Percentiles rank a stretch among this genome's conserved stretches.
phyloP scores from a whole-genome alignment of 208 protist species.

The Trypanosoma brucei region DNA sequence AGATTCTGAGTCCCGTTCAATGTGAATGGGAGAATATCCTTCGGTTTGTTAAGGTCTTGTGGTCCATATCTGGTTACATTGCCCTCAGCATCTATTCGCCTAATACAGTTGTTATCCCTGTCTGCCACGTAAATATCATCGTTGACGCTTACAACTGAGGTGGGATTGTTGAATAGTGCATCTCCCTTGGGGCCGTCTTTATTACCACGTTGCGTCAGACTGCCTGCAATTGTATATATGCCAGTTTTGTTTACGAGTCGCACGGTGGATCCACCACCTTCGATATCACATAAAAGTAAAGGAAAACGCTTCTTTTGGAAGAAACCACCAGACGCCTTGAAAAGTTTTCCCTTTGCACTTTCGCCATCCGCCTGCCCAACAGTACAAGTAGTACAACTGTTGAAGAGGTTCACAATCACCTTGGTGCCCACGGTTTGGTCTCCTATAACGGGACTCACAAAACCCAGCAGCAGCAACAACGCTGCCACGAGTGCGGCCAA shows the following conservation, averaged over 20 bases:
- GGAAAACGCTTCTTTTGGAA: conserved; percentile 5
- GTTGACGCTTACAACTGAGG: conserved; percentile 19
- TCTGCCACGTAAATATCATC: conserved; percentile 44
- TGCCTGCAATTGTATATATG: conserved; percentile 48
- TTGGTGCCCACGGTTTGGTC: background rate
- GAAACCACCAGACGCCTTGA: conserved; percentile 23
- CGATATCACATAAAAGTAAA: conserved; percentile 57
- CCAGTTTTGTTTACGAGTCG: conserved; percentile 32
- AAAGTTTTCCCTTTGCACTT: conserved; percentile 38
- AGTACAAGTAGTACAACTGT: conserved; percentile 3
- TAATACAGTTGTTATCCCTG: conserved; percentile 48
- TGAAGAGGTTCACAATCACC: conserved; percentile 11
- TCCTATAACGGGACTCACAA: background rate
- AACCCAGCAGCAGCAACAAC: conserved; percentile 4
- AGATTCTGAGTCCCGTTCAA: conserved; percentile 11
- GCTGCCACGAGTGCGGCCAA: background rate
- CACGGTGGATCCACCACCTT: conserved; percentile 32
- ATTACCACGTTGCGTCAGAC: conserved; percentile 18
- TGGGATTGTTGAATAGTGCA: conserved; percentile 29
- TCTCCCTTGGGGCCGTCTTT: conserved; percentile 20
- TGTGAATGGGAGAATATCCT: conserved; percentile 19
- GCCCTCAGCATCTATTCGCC: conserved; percentile 28
- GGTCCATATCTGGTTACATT: conserved; percentile 24
- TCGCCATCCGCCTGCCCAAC: conserved; percentile 30
- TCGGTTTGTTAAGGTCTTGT: conserved; percentile 16